Evolutionary conservation across 768 basidiomycete species (phyloP).

Genomic region (Leccinellum rugosiceps): DNA sequence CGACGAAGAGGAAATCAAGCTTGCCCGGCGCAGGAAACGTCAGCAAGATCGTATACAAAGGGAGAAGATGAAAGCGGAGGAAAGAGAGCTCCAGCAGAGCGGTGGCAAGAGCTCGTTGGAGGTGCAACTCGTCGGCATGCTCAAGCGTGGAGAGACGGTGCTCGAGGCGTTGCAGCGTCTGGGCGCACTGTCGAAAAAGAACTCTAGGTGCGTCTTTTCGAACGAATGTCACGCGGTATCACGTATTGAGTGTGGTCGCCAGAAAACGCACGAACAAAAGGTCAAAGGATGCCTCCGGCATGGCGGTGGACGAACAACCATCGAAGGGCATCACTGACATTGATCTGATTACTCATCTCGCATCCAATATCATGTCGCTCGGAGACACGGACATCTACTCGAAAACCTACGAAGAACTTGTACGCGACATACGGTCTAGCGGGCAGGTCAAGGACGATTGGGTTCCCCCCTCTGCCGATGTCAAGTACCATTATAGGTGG

Average conservation of each 20-base stretch:
- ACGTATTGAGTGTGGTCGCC: neutral
- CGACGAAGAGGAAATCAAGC: slow-evolving; percentile 81
- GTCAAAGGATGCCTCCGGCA: slow-evolving; percentile 35
- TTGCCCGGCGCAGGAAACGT: slow-evolving; percentile 72
- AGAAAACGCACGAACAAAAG: slow-evolving; percentile 33
- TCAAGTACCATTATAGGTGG: slow-evolving; percentile 84
- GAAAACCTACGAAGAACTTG: slow-evolving; percentile 80
- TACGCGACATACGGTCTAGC: slow-evolving; percentile 69
- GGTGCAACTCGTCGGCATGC: slow-evolving; percentile 62
- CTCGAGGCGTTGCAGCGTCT: slow-evolving; percentile 86
- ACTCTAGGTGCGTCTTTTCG: slow-evolving; percentile 20
- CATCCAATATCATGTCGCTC: slow-evolving; percentile 83
- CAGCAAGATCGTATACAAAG: slow-evolving; percentile 70
- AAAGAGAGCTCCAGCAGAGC: slow-evolving; percentile 64
- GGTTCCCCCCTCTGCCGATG: slow-evolving; percentile 73
- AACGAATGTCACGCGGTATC: neutral
- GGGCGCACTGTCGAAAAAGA: slow-evolving; percentile 61
- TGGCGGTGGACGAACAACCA: slow-evolving; percentile 49
- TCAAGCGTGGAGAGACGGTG: slow-evolving; percentile 90
- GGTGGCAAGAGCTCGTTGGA: slow-evolving; percentile 66
- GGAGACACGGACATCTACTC: slow-evolving; percentile 87
- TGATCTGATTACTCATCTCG: slow-evolving; percentile 78
- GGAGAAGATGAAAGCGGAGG: slow-evolving; percentile 69
- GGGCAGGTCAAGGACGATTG: slow-evolving; percentile 67
- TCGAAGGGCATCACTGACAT: slow-evolving; percentile 50